These are phyloP conservation scores for Dendrocalamus latiflorus DNA, from an alignment of 202 grass and related monocot species.

Conservation along the genomic window DNA sequence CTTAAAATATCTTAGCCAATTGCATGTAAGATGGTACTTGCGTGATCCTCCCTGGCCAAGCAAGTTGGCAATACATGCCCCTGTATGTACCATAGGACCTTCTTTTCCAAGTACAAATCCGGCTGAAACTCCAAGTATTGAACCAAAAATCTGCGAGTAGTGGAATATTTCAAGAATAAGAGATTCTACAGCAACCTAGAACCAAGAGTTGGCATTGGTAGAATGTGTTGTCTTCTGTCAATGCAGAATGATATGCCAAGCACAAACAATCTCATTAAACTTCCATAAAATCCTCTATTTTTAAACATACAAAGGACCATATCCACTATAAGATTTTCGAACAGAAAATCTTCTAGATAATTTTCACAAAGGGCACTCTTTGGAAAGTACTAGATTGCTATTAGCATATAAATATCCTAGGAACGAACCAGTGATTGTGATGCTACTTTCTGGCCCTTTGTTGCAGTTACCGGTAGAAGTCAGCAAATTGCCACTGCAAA, in stretches of 20 bases:
- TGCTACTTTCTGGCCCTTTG: not conserved
- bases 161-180: not conserved
- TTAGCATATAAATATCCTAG: not conserved
- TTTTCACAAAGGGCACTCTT: not conserved
- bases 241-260: conserved; percentile 1
- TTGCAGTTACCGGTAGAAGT: not conserved
- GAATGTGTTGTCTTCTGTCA: not conserved
- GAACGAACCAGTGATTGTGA: not conserved
- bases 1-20: conserved; percentile 88
- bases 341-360: no score
- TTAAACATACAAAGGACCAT: not conserved
- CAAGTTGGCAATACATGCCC: conserved; percentile 84
- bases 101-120: conserved; percentile 93
- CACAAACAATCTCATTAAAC: not conserved
- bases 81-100: conserved; percentile 95
- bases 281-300: not conserved
- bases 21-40: conserved; percentile 87
- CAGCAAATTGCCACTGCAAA: not conserved
- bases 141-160: conserved; percentile 74
- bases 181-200: not conserved
- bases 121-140: conserved; percentile 83
- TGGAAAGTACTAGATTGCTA: not conserved
- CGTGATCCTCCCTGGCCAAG: conserved; percentile 93
- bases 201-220: not conserved
- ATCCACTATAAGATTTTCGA: no score